Conservation (phyloP, 495 filamentous ascomycete genomes). For the Penicillium taxi region DNA sequence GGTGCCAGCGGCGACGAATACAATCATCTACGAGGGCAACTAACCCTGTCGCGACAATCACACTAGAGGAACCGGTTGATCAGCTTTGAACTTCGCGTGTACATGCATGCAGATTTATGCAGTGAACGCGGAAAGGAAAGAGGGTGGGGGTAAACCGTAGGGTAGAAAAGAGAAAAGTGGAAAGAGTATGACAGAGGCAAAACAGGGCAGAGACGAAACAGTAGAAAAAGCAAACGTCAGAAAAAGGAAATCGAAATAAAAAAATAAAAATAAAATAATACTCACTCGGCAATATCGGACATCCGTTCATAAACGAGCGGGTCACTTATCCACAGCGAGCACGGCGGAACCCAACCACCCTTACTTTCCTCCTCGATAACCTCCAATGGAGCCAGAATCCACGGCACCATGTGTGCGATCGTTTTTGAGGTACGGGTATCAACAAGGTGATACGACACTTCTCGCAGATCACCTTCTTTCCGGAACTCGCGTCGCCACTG, state of each 20-base stretch:
- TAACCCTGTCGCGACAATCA: constrained; percentile 83
- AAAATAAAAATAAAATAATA: constrained; percentile 17
- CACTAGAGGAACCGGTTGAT: constrained; percentile 44
- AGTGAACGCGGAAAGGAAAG: background rate
- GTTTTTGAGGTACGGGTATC: constrained; percentile 53
- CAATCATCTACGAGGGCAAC: constrained; percentile 88
- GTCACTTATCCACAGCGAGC: constrained; percentile 82
- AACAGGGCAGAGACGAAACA: background rate
- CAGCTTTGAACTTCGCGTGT: constrained; percentile 6
- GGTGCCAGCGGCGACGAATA: constrained; percentile 72
- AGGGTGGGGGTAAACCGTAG: background rate
- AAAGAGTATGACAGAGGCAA: background rate
- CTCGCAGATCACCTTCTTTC: constrained; percentile 50
- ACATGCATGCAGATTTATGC: constrained; percentile 2
- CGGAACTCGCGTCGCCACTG: constrained; percentile 70
- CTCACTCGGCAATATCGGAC: constrained; percentile 91
- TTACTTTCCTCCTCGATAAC: constrained; percentile 63
- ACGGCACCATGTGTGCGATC: constrained; percentile 82
- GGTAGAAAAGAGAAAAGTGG: background rate
- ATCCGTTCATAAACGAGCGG: constrained; percentile 52
- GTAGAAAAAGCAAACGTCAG: background rate
- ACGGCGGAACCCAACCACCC: constrained; percentile 89
- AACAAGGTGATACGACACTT: constrained; percentile 70
- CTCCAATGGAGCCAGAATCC: constrained; percentile 61
- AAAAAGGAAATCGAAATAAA: background rate